Percentiles rank a stretch among this genome's conserved stretches.
These are phyloP conservation scores for Saitoella complicata DNA, from an alignment of 805 yeast genomes.

Conservation along the genomic window DNA sequence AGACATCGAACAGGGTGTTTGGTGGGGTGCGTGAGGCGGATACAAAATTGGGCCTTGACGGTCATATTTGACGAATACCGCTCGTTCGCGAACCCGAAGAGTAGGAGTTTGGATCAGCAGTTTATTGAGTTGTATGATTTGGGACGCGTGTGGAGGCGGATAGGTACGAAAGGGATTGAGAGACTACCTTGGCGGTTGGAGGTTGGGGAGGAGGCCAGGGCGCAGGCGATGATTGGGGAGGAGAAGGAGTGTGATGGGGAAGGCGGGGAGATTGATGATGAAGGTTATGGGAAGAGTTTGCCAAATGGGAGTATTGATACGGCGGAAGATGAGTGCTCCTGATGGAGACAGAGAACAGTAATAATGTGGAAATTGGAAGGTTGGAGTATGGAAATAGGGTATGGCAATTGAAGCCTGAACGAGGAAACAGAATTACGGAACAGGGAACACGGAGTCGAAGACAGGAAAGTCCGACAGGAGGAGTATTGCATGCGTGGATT, in stretches of 20 bases:
- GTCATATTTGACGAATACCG: conserved; percentile 94
- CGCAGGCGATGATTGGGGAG: not conserved
- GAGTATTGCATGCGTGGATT: too few species aligned
- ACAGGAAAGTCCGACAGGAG: too few species aligned
- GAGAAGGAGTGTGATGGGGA: not conserved
- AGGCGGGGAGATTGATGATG: not conserved
- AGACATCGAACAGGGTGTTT: conserved; percentile 95
- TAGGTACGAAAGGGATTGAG: not conserved
- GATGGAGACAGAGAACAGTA: too few species aligned
- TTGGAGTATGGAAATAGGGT: too few species aligned
- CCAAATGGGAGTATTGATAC: not conserved
- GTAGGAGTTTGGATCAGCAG: conserved; percentile 88
- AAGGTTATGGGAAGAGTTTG: not conserved
- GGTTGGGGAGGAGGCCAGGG: not conserved
- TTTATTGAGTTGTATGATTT: conserved; percentile 73
- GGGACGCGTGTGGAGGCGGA: not conserved
- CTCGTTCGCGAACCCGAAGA: conserved; percentile 87
- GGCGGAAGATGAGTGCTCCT: not conserved
- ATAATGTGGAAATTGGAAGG: too few species aligned
- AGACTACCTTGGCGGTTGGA: not conserved
- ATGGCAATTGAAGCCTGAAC: too few species aligned
- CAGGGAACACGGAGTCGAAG: too few species aligned
- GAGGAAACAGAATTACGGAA: too few species aligned
- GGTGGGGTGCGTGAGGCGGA: conserved; percentile 76
- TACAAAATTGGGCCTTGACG: conserved; percentile 84